Evolutionary conservation across 1,284 basidiomycete species (phyloP), one percentile per base, ranked within the genome.

Genomic region (Trichosporon sp.): DNA sequence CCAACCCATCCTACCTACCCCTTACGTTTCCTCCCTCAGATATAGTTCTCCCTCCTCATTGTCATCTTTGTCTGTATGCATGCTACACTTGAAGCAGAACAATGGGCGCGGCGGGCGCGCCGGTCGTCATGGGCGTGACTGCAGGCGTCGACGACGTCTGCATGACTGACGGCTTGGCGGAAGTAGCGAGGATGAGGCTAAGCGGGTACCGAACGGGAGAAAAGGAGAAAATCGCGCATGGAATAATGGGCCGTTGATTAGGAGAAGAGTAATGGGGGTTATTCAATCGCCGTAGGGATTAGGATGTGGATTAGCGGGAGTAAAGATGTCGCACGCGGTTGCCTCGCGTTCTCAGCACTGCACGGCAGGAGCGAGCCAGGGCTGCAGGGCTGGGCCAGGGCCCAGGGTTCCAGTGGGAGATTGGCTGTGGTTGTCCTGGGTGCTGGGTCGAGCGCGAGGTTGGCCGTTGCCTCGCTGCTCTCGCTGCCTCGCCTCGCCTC

Each of bases 31-130:
- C 31, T 31, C 64, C 11, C 42, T 29, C 29, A 21, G 11, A 6
- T 34, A 27, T 31, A 51, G 27, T 35, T 13, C 27, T 29, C 42
- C 29, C 51, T 47, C 29, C 67, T 23, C 56, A 60, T 60, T 60
- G 56, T 60, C 56, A 60, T 35, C 34, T 35, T 60, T 66, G 35
- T 66, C 38, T 60, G 31, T 66, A 64, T 64, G 63, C 44, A 64
- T 42, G 25, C 63, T 64, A 35, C 25, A 27, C 63, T 18, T 44
- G 56, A 60, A 60, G 56, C 56, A 60, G 56, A 27, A 27, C 12
- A 56, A 18, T 56, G 51, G 15, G 27, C 13, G 15, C 42, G 42
- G 34, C 34, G 5, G 34, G 34, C 34, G 6, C 12, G 34, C 1
- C n/a, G 47, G n/a, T 23, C 47, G 47, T 51, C n/a, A 25, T 23